Conservation (phyloP, 2,329 filamentous ascomycete genomes). For the Aspergillus caelatus region DNA sequence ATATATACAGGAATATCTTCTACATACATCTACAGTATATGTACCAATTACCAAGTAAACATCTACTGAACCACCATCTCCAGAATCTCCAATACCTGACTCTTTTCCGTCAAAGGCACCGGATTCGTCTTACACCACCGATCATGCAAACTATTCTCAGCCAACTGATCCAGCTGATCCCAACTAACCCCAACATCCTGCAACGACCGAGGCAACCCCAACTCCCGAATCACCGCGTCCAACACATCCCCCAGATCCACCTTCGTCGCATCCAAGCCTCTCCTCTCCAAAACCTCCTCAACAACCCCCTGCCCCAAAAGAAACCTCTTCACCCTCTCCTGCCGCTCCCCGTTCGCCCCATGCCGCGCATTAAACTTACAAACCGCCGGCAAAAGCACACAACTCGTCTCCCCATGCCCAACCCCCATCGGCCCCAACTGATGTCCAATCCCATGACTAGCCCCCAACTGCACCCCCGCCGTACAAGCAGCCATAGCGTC, state of each 20-base stretch:
- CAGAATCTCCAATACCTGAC: constrained; percentile 57
- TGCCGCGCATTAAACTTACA: constrained; percentile 57
- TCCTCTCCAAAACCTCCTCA: constrained; percentile 36
- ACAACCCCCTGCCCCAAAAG: constrained; percentile 45
- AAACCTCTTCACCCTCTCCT: constrained; percentile 44
- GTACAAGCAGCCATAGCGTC: constrained; percentile 55
- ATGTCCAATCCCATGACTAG: constrained; percentile 57
- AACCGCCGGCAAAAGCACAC: constrained; percentile 58
- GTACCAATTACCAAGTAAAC: neutral
- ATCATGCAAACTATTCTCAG: constrained; percentile 55
- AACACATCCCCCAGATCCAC: constrained; percentile 56
- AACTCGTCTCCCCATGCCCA: constrained; percentile 64
- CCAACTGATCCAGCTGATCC: constrained; percentile 53
- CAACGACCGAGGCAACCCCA: constrained; percentile 59
- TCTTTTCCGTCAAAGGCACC: constrained; percentile 50
- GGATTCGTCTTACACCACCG: constrained; percentile 56
- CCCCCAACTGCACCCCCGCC: constrained; percentile 46
- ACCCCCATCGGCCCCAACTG: constrained; percentile 60
- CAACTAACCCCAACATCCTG: constrained; percentile 54
- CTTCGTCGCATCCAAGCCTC: constrained; percentile 26
- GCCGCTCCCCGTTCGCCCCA: constrained; percentile 47
- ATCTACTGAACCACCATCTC: constrained; percentile 37
- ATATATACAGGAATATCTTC: neutral
- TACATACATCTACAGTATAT: neutral
- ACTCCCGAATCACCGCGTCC: constrained; percentile 52